Percentiles rank a stretch among this genome's conserved stretches.
These are phyloP conservation scores for Sarocladium brachiariae DNA, from an alignment of 2,329 filamentous ascomycete species.

Conservation along the genomic window DNA sequence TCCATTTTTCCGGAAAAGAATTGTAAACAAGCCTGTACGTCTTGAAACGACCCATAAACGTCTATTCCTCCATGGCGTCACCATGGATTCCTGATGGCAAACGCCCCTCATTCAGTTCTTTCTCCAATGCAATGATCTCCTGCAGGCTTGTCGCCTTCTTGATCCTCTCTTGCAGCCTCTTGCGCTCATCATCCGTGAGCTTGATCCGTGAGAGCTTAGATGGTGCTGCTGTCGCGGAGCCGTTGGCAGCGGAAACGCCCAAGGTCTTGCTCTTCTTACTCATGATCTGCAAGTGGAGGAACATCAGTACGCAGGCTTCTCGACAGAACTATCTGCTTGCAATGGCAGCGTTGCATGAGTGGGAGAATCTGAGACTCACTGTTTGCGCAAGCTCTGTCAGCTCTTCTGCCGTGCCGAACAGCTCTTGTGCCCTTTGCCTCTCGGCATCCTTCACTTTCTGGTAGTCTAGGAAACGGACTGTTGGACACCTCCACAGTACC, in stretches of 20 bases:
- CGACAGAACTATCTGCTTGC: background rate
- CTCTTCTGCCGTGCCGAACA: constrained; percentile 74
- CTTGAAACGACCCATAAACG: constrained; percentile 11
- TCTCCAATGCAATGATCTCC: constrained; percentile 86
- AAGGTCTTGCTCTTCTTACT: constrained; percentile 75
- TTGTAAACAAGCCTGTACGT: background rate
- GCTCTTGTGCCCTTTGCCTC: constrained; percentile 64
- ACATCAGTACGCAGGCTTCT: background rate
- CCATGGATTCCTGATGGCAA: constrained; percentile 62
- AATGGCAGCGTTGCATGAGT: background rate
- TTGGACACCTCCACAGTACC: constrained; percentile 80
- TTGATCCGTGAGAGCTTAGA: constrained; percentile 71
- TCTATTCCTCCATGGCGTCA: constrained; percentile 54
- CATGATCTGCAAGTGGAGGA: constrained; percentile 55
- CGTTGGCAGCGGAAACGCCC: constrained; percentile 41
- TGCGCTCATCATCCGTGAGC: constrained; percentile 82
- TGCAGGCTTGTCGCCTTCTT: constrained; percentile 80
- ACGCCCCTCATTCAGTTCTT: constrained; percentile 82
- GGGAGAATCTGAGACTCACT: constrained; percentile 30
- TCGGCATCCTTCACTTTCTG: constrained; percentile 85
- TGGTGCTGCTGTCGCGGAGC: constrained; percentile 29
- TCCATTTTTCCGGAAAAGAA: background rate
- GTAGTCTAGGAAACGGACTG: constrained; percentile 86
- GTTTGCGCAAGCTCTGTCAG: constrained; percentile 75
- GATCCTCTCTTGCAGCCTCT: constrained; percentile 79